phyloP scores from a whole-genome alignment of 208 protist genomes.

The Wallacemonas sp. region DNA sequence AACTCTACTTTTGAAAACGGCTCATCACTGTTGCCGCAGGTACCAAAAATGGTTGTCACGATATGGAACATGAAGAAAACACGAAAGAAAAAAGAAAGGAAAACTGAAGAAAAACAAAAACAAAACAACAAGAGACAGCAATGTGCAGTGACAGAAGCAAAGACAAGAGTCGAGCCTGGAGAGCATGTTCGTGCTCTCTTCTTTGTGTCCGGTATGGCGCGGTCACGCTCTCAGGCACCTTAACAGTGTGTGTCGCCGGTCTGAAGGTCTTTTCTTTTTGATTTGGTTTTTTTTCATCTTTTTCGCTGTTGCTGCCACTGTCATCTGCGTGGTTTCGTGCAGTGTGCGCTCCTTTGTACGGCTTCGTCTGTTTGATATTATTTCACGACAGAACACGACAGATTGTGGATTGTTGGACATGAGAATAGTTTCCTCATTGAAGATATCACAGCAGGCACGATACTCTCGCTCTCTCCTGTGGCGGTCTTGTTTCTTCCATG shows the following conservation, averaged over 20 bases:
- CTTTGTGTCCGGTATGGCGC: no score
- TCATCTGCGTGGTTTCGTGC: not conserved
- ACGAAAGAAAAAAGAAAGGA: slow-evolving; percentile 2
- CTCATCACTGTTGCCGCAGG: not conserved
- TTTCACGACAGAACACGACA: not conserved
- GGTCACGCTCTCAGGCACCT: no score
- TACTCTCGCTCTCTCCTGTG: no score
- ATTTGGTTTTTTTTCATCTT: not conserved
- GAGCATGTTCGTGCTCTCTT: not conserved
- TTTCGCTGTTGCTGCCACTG: not conserved
- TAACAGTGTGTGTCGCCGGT: no score
- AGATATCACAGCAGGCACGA: no score
- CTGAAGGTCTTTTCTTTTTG: slow-evolving; percentile 7
- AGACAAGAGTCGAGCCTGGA: not conserved
- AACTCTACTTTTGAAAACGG: slow-evolving; percentile 8
- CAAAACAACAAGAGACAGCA: slow-evolving; percentile 16
- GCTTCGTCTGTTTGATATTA: not conserved
- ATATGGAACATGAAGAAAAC: slow-evolving; percentile 11
- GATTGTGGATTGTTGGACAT: no score
- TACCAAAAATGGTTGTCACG: not conserved
- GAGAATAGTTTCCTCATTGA: no score
- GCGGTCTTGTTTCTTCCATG: no score
- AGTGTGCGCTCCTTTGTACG: not conserved
- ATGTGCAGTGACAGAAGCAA: not conserved
- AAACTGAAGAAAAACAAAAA: slow-evolving; percentile 13